These are phyloP conservation scores for Magnolia kwangsiensis DNA, from an alignment of 164 flowering plant species.

Conservation along the genomic window DNA sequence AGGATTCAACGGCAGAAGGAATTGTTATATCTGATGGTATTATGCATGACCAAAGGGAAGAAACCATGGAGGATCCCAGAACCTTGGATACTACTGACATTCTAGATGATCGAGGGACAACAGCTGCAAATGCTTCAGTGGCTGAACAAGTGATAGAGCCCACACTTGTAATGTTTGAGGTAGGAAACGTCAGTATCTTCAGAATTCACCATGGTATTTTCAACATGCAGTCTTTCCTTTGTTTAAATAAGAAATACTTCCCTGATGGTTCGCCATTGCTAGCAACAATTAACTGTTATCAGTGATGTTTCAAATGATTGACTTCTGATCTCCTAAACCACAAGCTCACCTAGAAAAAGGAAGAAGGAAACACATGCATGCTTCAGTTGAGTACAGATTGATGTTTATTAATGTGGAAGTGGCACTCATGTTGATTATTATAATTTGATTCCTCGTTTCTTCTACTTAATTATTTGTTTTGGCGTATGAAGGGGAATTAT, in stretches of 20 bases:
- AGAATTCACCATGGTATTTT: background rate
- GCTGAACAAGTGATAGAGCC: slow-evolving; percentile 92
- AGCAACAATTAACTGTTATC: background rate
- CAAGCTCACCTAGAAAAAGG: too few species aligned
- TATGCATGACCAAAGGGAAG: slow-evolving; percentile 42
- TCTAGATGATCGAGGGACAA: slow-evolving; percentile 46
- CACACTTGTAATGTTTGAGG: slow-evolving; percentile 96
- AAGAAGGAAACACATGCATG: too few species aligned
- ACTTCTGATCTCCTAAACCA: background rate
- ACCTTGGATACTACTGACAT: slow-evolving; percentile 27
- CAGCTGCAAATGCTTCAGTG: slow-evolving; percentile 64
- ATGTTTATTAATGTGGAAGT: too few species aligned
- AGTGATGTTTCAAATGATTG: background rate
- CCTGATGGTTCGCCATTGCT: background rate
- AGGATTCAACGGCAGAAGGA: slow-evolving; percentile 51
- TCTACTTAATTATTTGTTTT: too few species aligned
- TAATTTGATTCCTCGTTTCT: too few species aligned
- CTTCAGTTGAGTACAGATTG: too few species aligned
- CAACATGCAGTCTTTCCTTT: background rate
- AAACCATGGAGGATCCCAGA: slow-evolving; percentile 35
- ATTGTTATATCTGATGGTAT: slow-evolving; percentile 33
- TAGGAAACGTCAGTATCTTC: slow-evolving; percentile 20
- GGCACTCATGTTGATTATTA: too few species aligned
- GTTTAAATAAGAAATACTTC: background rate
- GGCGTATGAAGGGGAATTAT: too few species aligned